Base-by-base conservation (phyloP, 179 eudicot genomes). In the Nepenthes alata region DNA sequence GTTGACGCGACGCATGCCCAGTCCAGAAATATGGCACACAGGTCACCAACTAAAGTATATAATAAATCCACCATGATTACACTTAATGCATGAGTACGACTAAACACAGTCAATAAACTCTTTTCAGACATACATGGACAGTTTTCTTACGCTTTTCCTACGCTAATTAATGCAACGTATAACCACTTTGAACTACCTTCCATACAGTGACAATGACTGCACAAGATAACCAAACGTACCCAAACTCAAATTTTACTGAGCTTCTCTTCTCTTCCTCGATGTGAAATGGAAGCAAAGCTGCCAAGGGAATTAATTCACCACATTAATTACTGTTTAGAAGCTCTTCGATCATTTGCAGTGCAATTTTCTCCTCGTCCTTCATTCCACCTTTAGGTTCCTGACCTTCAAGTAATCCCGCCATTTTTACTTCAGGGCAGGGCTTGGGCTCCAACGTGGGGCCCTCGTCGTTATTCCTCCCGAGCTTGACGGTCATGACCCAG, bases 301-400 rank as follows among this genome's bases (percentile, higher is more conserved):
- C 6, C 1, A 13, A 3, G 3, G 11, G 3, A 50, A 11, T 11
- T 10, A 4, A 4, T 4, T 41, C 6, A 50, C 4, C 3, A 3
- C 14, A 50, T 5, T 59, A 3, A 65, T 77, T 83, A 8, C 61
- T 62, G 67, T 86, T 77, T 5, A 88, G 86, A 39, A 88, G 83
- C 53, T 88, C 96, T 62, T 88, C 96, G 25, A 88, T 86, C 94
- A 88, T 88, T 68, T 86, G 94, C 62, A 88, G 64, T 6, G 88
- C 88, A 62, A 82, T 75, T 65, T 60, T 82, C 48, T 86, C 85
- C 67, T 88, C 96, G 60, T 83, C 96, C 59, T 77, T 73, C 56
- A 81, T 67, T 36, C 73, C 84, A 44, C 59, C 74, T 37, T 59
- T 58, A 37, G 2, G 15, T 7, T 71, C 51, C 13, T 55, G 12